Base-by-base conservation (phyloP, 2,329 filamentous ascomycete species). In the Albophoma yamanashiensis region DNA sequence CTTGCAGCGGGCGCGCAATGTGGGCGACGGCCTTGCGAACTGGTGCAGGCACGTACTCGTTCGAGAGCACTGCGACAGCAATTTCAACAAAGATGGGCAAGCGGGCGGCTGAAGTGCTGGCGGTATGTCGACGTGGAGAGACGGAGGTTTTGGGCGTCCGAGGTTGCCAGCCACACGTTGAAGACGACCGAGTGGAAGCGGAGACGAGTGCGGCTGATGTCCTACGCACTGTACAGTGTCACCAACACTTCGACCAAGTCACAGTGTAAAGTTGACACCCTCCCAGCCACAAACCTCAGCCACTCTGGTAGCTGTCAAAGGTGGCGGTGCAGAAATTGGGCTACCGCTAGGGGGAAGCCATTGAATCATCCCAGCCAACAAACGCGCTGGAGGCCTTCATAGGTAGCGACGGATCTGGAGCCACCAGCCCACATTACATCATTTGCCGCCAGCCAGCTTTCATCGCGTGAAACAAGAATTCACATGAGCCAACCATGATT, bases 1-100 rank as follows among this genome's bases (percentile, higher is more conserved):
- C 40, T 31, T n/a, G 34, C 55, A 53, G 38, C 27, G 27, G 27
- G 53, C 59, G 50, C 59, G 45, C 42, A 34, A 22, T 52, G 58
- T 53, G 36, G 42, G 34, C 38, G 31, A 53, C 2, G 38, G 22
- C 42, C 45, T 38, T 22, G 50, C 31, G 31, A 38, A 17, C 31
- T 7, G 36, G 31, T 53, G 40, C 55, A 22, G 40, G 15, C 31
- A 25, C 52, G 42, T 27, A 45, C 17, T 20, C 55, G 56, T 22
- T 11, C 12, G 47, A 52, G 27, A 52, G 31, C 57, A 34, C 43
- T 20, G 43, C 55, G 38, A 39, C 36, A 31, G 12, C 52, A 47
- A n/a, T 27, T 55, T 38, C 38, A 27, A 36, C 22, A 22, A 25
- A 36, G 25, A 11, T 52, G 20, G 5, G 20, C 8, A 36, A 36